phyloP scores from a whole-genome alignment of 2,329 filamentous ascomycete genomes.

The Ilyonectria robusta region DNA sequence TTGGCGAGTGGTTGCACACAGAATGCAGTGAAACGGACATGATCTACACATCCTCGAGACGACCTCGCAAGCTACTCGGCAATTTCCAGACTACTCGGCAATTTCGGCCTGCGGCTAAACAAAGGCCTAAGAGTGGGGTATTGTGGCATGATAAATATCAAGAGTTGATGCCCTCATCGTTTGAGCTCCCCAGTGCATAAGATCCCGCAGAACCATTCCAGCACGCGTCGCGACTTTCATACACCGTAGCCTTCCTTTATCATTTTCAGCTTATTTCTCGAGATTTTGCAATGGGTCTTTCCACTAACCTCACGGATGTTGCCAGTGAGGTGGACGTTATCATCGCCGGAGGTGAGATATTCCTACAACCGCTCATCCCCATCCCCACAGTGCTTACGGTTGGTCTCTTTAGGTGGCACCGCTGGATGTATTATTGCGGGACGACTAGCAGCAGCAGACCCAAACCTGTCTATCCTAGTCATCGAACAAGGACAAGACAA shows the following conservation, averaged over 20 bases:
- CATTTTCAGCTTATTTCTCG: not conserved
- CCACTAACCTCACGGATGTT: not conserved
- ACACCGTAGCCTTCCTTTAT: not conserved
- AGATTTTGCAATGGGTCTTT: not conserved
- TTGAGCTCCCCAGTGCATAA: not conserved
- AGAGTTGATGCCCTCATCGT: not conserved
- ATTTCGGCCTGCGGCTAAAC: not conserved
- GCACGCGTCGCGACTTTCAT: not conserved
- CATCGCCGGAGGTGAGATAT: not conserved
- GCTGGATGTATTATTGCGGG: slow-evolving; percentile 51
- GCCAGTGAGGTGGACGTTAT: slow-evolving; percentile 4
- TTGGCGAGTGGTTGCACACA: not conserved
- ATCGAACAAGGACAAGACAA: slow-evolving; percentile 51
- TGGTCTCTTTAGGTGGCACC: slow-evolving; percentile 48
- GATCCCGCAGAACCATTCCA: not conserved
- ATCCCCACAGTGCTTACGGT: not conserved
- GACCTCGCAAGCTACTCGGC: not conserved
- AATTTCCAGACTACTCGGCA: not conserved
- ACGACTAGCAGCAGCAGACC: slow-evolving; percentile 48
- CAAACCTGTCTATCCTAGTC: slow-evolving; percentile 48
- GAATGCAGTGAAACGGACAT: not conserved
- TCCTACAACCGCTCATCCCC: not conserved
- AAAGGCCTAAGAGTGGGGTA: not conserved
- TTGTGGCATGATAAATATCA: not conserved
- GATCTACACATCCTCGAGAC: not conserved